Conservation (phyloP, 441 rosid genomes). For the Arabidopsis lyrata region DNA sequence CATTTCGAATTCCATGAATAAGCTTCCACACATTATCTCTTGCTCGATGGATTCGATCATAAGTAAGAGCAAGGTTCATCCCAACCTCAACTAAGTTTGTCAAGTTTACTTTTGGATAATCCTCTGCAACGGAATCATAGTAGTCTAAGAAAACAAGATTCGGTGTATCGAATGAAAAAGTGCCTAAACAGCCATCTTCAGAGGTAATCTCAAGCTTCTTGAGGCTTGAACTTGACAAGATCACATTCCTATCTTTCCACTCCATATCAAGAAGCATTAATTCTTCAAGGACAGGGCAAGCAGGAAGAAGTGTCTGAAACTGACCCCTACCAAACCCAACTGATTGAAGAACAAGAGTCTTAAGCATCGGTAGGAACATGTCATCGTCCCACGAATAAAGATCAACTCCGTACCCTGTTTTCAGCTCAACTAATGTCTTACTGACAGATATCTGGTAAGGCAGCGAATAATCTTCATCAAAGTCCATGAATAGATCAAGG, state of each 20-base stretch:
- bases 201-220: conserved; percentile 27
- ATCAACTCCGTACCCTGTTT: conserved; percentile 9
- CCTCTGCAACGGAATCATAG: conserved; percentile 20
- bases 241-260: conserved; percentile 31
- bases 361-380: conserved; percentile 31
- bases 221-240: conserved; percentile 31
- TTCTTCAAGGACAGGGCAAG: conserved; percentile 38
- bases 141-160: conserved; percentile 36
- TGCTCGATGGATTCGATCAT: neutral
- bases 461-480: neutral
- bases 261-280: conserved; percentile 21
- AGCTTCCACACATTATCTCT: conserved; percentile 20
- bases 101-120: conserved; percentile 29
- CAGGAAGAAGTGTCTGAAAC: conserved; percentile 40
- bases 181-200: conserved; percentile 10
- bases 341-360: conserved; percentile 25
- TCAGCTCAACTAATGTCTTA: conserved; percentile 30
- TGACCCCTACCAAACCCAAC: conserved; percentile 33
- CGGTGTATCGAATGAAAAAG: conserved; percentile 31
- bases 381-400: conserved; percentile 22
- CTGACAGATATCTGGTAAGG: conserved; percentile 31
- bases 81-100: conserved; percentile 19
- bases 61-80: neutral
- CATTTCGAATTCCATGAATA: conserved; percentile 21
- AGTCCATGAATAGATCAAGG: conserved; percentile 8